phyloP scores from a whole-genome alignment of 164 flowering plant species.

The Liquidambar formosana region DNA sequence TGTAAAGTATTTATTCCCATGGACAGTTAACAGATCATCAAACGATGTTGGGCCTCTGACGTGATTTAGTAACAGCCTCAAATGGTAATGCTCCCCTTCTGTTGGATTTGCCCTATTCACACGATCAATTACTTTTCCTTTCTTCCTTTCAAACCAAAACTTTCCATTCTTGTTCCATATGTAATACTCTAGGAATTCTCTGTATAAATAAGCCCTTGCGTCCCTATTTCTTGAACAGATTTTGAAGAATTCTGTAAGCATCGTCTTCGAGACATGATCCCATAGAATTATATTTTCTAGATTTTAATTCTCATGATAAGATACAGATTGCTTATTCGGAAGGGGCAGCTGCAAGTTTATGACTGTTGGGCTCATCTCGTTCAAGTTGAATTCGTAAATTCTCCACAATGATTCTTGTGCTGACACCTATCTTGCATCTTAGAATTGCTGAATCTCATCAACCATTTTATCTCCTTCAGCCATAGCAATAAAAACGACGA shows the following conservation, averaged over 20 bases:
- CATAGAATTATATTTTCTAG: neutral
- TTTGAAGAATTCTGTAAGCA: neutral
- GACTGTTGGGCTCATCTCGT: no score
- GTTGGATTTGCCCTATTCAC: conserved; percentile 5
- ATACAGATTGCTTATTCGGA: neutral
- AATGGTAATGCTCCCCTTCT: neutral
- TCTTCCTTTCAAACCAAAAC: neutral
- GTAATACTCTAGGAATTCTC: conserved; percentile 13
- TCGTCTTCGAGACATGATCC: no score
- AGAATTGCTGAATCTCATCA: neutral
- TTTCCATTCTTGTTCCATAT: neutral
- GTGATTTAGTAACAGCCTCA: conserved; percentile 16
- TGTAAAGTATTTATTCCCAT: neutral
- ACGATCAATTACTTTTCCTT: neutral
- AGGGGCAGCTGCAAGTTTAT: neutral
- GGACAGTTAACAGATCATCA: conserved; percentile 1
- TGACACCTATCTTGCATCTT: neutral
- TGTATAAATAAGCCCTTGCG: conserved; percentile 6
- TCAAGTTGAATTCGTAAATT: neutral
- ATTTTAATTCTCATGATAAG: neutral
- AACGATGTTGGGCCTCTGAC: conserved; percentile 15
- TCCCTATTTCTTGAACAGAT: neutral
- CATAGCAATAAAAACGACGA: neutral
- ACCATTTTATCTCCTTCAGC: neutral
- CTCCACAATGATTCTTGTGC: neutral